Evolutionary conservation across 169 alveolate genomes (phyloP).

Genomic region (Theileria sp.): DNA sequence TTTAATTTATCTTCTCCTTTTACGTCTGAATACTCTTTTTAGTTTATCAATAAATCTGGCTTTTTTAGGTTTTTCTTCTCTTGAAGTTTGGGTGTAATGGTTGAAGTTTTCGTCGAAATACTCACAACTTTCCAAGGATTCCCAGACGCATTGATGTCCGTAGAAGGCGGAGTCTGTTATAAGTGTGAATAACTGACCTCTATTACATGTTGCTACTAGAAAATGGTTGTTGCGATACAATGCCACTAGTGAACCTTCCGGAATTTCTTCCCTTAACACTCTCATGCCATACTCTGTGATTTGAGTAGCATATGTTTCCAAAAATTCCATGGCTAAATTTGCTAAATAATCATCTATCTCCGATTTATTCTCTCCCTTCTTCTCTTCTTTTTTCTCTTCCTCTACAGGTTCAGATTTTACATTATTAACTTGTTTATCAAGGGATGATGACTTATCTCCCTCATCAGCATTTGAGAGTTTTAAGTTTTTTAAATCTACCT

Average conservation of each 20-base stretch:
- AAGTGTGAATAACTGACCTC: constrained; percentile 32
- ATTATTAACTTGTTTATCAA: no score
- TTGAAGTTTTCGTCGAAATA: constrained; percentile 50
- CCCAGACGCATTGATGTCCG: constrained; percentile 60
- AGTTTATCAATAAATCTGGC: neutral
- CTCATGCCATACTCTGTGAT: constrained; percentile 34
- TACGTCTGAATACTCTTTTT: neutral
- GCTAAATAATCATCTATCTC: constrained; percentile 7
- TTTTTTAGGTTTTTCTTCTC: constrained; percentile 3
- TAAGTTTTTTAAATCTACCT: neutral
- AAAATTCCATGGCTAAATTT: constrained; percentile 13
- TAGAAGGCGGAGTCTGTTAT: constrained; percentile 50
- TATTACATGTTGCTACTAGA: constrained; percentile 24
- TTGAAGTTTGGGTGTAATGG: constrained; percentile 30
- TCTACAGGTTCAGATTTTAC: neutral
- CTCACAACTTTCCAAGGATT: constrained; percentile 34
- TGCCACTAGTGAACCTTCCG: constrained; percentile 17
- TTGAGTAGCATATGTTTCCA: constrained; percentile 40
- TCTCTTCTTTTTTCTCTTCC: neutral
- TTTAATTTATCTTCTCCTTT: neutral
- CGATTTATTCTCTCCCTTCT: neutral
- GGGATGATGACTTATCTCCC: neutral
- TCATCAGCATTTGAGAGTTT: neutral
- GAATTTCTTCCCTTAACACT: constrained; percentile 13
- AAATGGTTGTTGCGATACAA: constrained; percentile 54